Conservation (phyloP, 23 red algal species). For the Chondrus crispus region DNA sequence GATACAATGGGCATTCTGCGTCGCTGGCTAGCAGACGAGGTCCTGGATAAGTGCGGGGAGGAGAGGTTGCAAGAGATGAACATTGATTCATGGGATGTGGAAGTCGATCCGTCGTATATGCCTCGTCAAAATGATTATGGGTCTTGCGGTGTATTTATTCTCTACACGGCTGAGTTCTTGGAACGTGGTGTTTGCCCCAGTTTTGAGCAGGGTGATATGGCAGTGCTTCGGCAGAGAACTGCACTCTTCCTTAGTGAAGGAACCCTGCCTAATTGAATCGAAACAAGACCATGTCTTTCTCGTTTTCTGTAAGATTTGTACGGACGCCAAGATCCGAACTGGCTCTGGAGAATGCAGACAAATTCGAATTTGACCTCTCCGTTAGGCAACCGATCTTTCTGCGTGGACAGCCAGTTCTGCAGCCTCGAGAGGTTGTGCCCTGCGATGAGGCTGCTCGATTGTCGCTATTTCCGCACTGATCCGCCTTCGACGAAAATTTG, state of each 20-base stretch:
- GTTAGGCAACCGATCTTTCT: no score
- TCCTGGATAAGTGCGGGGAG: conserved; percentile 38
- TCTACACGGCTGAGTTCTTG: conserved; percentile 57
- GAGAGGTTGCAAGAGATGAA: conserved; percentile 15
- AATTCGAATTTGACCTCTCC: no score
- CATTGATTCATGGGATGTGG: conserved; percentile 29
- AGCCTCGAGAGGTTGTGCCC: no score
- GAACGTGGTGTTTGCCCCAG: conserved; percentile 22
- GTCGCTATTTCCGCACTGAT: no score
- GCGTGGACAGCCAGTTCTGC: no score
- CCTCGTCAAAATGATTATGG: conserved; percentile 68
- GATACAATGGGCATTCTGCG: conserved; percentile 28
- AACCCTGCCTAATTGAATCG: background rate
- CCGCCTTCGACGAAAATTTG: no score
- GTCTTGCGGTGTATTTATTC: conserved; percentile 77
- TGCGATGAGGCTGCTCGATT: no score
- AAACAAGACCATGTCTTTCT: no score
- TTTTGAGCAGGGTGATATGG: conserved; percentile 48
- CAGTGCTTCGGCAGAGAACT: conserved; percentile 30
- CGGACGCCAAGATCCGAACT: no score
- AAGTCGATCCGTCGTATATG: conserved; percentile 31
- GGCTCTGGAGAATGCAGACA: no score
- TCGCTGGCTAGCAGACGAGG: conserved; percentile 72
- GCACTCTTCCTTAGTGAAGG: conserved; percentile 43
- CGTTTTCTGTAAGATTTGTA: no score